A percentile compares a stretch with the other conserved stretches of the same genome.
Evolutionary conservation across 768 basidiomycete genomes (phyloP).

Genomic region (Phlebiopsis gigantea): DNA sequence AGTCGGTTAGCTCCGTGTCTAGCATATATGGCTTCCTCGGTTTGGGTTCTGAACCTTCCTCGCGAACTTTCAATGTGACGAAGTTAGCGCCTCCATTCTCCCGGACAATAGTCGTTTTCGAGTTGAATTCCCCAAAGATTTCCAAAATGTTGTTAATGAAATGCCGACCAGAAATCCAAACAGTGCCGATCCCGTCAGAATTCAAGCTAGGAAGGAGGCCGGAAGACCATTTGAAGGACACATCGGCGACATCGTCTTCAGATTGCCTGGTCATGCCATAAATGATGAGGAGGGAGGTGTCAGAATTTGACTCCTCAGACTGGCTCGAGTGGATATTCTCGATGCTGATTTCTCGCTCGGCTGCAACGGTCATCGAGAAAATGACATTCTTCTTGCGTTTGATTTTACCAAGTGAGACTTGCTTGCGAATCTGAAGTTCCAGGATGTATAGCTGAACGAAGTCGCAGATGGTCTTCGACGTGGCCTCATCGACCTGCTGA

Average conservation of each 20-base stretch:
- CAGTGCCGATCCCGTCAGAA: not conserved
- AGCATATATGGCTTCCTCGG: not conserved
- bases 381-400: too few relatives aligned
- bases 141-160: not conserved
- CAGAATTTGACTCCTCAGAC: not conserved
- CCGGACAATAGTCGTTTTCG: not conserved
- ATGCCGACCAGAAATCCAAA: not conserved
- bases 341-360: not conserved
- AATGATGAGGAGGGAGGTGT: not conserved
- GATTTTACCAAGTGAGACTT: too few relatives aligned
- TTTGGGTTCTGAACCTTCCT: not conserved
- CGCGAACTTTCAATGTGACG: too few relatives aligned
- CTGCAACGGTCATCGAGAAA: not conserved
- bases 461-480: not conserved
- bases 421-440: not conserved
- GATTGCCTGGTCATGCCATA: not conserved
- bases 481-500: not conserved
- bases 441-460: not conserved
- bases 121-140: not conserved
- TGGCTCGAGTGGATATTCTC: not conserved
- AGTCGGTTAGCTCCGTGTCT: too few relatives aligned
- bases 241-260: too few relatives aligned
- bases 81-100: not conserved
- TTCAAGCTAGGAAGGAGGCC: not conserved
- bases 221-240: not conserved